A percentile compares a stretch with the other conserved stretches of the same genome.
Evolutionary conservation across 2,329 filamentous ascomycete species (phyloP).

Genomic region (Colletotrichum zoysiae): DNA sequence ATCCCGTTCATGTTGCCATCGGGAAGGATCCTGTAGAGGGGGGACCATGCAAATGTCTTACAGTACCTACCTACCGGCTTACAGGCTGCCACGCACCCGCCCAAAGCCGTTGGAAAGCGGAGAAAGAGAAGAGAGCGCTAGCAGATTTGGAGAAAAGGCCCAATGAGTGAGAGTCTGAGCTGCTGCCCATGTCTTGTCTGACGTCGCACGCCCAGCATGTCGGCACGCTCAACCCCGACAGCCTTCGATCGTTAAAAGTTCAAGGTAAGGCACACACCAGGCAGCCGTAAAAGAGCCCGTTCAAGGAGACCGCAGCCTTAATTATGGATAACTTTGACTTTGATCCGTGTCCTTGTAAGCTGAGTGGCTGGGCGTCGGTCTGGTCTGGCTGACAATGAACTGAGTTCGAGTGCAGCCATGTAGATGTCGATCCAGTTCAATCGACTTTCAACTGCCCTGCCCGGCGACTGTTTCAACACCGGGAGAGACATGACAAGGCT

Average conservation of each 20-base stretch:
- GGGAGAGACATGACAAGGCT: constrained; percentile 12
- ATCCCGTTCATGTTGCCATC: neutral
- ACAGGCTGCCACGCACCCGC: constrained; percentile 6
- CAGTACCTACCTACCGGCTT: neutral
- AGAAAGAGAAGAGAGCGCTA: neutral
- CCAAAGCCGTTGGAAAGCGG: neutral
- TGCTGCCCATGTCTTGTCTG: constrained; percentile 14
- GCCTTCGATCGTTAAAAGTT: constrained; percentile 19
- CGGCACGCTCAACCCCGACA: constrained; percentile 29
- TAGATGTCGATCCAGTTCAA: neutral
- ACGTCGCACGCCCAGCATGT: constrained; percentile 35
- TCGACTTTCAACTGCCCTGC: constrained; percentile 2
- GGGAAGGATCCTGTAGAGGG: neutral
- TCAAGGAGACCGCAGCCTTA: neutral
- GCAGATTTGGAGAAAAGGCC: constrained; percentile 4
- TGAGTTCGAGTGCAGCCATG: constrained; percentile 1
- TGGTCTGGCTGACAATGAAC: neutral
- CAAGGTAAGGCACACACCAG: neutral
- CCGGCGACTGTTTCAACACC: neutral
- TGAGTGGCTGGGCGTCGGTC: neutral
- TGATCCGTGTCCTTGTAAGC: neutral
- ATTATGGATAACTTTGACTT: neutral
- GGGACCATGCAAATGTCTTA: too few relatives aligned
- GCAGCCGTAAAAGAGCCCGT: neutral
- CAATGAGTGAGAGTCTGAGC: constrained; percentile 17